Evolutionary conservation across 176 grass and related monocot species (phyloP).

Genomic region (Alloteropsis semialata): DNA sequence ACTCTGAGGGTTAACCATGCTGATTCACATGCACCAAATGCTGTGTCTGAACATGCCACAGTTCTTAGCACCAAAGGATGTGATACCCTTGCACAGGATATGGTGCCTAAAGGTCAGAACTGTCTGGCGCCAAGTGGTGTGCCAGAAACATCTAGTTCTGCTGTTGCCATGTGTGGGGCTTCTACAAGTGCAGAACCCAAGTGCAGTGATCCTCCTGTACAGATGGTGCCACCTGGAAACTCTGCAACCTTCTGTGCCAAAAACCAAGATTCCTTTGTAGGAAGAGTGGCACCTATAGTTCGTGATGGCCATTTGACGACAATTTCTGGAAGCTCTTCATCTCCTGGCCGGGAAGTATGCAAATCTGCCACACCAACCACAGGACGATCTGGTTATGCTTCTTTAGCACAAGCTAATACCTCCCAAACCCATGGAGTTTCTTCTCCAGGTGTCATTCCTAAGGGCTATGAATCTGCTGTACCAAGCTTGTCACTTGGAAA

Average conservation of each 20-base stretch:
- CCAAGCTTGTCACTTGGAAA: conserved; percentile 40
- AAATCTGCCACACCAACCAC: conserved; percentile 12
- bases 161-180: not conserved
- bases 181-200: conserved; percentile 24
- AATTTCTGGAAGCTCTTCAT: conserved; percentile 32
- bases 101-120: not conserved
- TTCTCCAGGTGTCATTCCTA: not conserved
- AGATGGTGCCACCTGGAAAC: conserved; percentile 17
- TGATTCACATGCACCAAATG: conserved; percentile 19
- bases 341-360: conserved; percentile 12
- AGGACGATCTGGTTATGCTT: conserved; percentile 12
- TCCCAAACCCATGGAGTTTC: conserved; percentile 2
- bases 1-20: conserved; percentile 15
- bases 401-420: conserved; percentile 14
- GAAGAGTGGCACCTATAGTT: conserved; percentile 39
- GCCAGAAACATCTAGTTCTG: conserved; percentile 36
- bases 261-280: conserved; percentile 25
- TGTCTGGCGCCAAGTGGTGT: conserved; percentile 1
- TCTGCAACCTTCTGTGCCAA: conserved; percentile 15
- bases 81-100: conserved; percentile 6
- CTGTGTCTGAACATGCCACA: not conserved
- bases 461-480: conserved; percentile 30
- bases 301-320: conserved; percentile 27
- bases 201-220: conserved; percentile 12
- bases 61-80: conserved; percentile 18